Conservation (phyloP, 2,329 filamentous ascomycete genomes). For the Neonectria hederae region DNA sequence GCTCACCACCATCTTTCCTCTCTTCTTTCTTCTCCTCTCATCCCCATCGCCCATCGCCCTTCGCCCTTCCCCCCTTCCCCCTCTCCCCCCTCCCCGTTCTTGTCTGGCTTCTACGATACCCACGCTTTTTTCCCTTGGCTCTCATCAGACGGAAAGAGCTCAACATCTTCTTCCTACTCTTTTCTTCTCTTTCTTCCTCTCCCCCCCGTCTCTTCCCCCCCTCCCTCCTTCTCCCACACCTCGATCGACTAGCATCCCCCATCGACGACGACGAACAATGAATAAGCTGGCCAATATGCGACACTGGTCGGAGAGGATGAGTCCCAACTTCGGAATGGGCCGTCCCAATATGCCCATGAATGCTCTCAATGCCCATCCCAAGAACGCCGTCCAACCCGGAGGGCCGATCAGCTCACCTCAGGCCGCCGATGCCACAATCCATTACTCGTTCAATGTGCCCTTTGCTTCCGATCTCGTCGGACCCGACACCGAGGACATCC, state of each 20-base stretch:
- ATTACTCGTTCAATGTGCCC: constrained; percentile 96
- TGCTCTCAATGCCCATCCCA: constrained; percentile 65
- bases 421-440: constrained; percentile 79
- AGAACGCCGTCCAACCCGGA: constrained; percentile 61
- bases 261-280: constrained; percentile 55
- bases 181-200: constrained; percentile 35
- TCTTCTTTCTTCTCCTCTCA: constrained; percentile 27
- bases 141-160: neutral
- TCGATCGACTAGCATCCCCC: constrained; percentile 40
- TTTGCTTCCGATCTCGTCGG: constrained; percentile 93
- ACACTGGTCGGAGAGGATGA: constrained; percentile 77
- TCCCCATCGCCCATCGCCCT: constrained; percentile 24
- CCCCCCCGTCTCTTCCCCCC: constrained; percentile 29
- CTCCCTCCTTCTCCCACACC: constrained; percentile 39
- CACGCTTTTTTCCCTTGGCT: constrained; percentile 25
- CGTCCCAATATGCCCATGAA: constrained; percentile 66
- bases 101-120: constrained; percentile 40
- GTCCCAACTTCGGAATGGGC: constrained; percentile 73
- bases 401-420: constrained; percentile 73
- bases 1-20: constrained; percentile 42
- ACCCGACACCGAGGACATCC: constrained; percentile 92
- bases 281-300: constrained; percentile 78
- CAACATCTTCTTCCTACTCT: constrained; percentile 26
- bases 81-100: constrained; percentile 30
- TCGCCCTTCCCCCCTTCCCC: constrained; percentile 17